Evolutionary conservation across 441 rosid species (phyloP).

Genomic region (Viola pubescens): DNA sequence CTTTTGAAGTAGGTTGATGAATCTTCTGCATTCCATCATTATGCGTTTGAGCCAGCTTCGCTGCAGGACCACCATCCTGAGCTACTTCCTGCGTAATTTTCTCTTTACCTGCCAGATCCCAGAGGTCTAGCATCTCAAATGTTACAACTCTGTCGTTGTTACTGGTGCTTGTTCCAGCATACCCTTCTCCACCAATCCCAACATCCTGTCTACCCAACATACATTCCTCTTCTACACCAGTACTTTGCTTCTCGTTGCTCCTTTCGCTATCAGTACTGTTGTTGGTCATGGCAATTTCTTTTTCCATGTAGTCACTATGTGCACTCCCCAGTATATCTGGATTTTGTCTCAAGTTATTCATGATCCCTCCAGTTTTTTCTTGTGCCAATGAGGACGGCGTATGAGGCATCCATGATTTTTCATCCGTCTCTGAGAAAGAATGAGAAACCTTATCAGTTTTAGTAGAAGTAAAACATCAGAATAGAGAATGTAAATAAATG

Average conservation of each 20-base stretch:
- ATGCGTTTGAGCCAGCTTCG: conserved; percentile 10
- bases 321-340: conserved; percentile 18
- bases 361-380: conserved; percentile 39
- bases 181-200: conserved; percentile 14
- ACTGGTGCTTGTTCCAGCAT: conserved; percentile 6
- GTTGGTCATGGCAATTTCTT: too few species aligned
- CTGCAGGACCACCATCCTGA: not conserved
- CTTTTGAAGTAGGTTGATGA: conserved; percentile 19
- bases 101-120: conserved; percentile 16
- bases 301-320: not conserved
- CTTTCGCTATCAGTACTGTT: not conserved
- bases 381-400: conserved; percentile 19
- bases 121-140: conserved; percentile 13
- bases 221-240: conserved; percentile 7
- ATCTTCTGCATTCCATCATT: conserved; percentile 10
- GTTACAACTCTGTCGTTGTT: not conserved
- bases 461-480: not conserved
- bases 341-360: conserved; percentile 35
- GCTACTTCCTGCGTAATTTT: not conserved
- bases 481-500: not conserved
- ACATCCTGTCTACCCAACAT: conserved; percentile 15
- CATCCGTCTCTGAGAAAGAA: conserved; percentile 29
- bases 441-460: conserved; percentile 1
- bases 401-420: conserved; percentile 17
- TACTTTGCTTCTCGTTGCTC: conserved; percentile 19